Conservation (phyloP, 805 yeast genomes). For the Ogataea henricii region DNA sequence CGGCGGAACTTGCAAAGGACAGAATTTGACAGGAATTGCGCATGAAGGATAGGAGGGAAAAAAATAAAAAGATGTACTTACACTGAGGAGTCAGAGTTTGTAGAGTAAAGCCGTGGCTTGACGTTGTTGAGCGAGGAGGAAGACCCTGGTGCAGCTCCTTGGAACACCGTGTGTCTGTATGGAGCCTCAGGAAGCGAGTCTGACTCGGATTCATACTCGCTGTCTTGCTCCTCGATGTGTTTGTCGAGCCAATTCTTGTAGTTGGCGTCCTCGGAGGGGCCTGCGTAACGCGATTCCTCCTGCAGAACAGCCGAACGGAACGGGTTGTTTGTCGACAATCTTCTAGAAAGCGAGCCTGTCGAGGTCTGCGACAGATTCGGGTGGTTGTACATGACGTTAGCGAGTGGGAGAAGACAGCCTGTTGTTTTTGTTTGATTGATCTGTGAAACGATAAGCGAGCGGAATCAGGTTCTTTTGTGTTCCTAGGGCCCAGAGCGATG, state of each 20-base stretch:
- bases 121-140: constrained; percentile 21
- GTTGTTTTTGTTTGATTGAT: background rate
- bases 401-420: constrained; percentile 1
- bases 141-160: constrained; percentile 1
- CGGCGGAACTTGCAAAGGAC: background rate
- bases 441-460: background rate
- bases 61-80: constrained; percentile 21
- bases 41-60: background rate
- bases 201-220: constrained; percentile 27
- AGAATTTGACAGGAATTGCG: background rate
- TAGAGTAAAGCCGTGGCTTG: constrained; percentile 21
- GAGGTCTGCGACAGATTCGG: constrained; percentile 35
- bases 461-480: background rate
- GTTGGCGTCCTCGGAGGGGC: constrained; percentile 31
- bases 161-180: background rate
- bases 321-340: constrained; percentile 72
- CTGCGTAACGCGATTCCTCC: constrained; percentile 28
- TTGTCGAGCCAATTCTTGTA: constrained; percentile 61
- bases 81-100: constrained; percentile 27
- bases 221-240: constrained; percentile 36
- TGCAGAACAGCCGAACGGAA: constrained; percentile 53
- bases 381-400: constrained; percentile 32
- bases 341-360: constrained; percentile 40
- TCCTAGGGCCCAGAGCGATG: background rate
- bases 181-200: constrained; percentile 8